phyloP scores from a whole-genome alignment of 2,329 filamentous ascomycete species.

The Pseudocercospora ulei region DNA sequence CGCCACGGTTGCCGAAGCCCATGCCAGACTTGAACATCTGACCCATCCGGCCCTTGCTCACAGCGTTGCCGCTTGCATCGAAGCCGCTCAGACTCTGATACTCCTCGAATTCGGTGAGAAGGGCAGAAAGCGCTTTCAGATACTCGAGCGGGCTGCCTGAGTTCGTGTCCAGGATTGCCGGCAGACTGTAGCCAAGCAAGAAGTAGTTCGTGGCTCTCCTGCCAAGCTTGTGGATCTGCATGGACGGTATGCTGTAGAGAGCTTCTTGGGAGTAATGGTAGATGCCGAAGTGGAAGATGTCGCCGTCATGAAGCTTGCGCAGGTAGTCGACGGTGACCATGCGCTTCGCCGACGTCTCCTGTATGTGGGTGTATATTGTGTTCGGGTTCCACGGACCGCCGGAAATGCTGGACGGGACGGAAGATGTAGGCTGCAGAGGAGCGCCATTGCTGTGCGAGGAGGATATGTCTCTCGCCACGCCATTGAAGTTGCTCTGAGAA shows the following conservation, averaged over 20 bases:
- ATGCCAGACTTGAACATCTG: slow-evolving; percentile 45
- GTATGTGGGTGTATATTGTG: slow-evolving; percentile 57
- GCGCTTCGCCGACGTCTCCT: slow-evolving; percentile 79
- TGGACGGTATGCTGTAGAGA: slow-evolving; percentile 71
- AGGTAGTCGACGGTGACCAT: slow-evolving; percentile 92
- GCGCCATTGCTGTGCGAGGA: slow-evolving; percentile 24
- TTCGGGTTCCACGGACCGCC: slow-evolving; percentile 35
- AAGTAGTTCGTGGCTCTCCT: slow-evolving; percentile 90
- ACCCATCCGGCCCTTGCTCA: slow-evolving; percentile 64
- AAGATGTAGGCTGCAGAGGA: slow-evolving; percentile 20
- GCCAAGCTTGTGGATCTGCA: slow-evolving; percentile 71
- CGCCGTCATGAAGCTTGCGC: slow-evolving; percentile 83
- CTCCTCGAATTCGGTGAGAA: slow-evolving; percentile 83
- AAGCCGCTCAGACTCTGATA: slow-evolving; percentile 80
- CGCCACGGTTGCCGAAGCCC: slow-evolving; percentile 32
- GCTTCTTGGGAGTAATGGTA: slow-evolving; percentile 79
- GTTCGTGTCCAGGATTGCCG: slow-evolving; percentile 79
- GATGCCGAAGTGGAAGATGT: slow-evolving; percentile 97
- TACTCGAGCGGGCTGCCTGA: slow-evolving; percentile 72
- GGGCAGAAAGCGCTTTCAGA: slow-evolving; percentile 71
- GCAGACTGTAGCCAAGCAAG: slow-evolving; percentile 81
- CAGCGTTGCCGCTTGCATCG: slow-evolving; percentile 53
- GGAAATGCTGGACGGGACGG: slow-evolving; percentile 10
- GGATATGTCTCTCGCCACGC: slow-evolving; percentile 18
- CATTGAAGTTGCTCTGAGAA: slow-evolving; percentile 23